phyloP scores from a whole-genome alignment of 2,329 filamentous ascomycete species.

The Trichoderma koningiopsis region DNA sequence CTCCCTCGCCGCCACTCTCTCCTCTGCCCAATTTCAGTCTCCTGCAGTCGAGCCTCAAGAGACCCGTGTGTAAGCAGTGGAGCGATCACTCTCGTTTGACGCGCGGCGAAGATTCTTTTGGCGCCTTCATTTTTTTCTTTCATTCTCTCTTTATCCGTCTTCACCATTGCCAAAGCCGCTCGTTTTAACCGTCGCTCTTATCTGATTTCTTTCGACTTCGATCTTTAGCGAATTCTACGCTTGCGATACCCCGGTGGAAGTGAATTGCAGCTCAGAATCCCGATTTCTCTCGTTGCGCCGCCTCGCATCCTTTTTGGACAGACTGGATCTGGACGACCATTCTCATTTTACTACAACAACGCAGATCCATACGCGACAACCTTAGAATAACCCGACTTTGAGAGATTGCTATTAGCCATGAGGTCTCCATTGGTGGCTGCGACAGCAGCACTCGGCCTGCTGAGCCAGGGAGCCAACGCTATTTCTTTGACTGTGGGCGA shows the following conservation, averaged over 20 bases:
- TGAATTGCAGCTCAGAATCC: background rate
- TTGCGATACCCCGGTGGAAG: slow-evolving; percentile 13
- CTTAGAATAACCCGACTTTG: background rate
- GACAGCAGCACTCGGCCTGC: slow-evolving; percentile 19
- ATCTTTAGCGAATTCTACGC: background rate
- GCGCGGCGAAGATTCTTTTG: slow-evolving; percentile 18
- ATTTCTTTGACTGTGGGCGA: slow-evolving; percentile 5
- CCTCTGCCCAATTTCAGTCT: slow-evolving; percentile 10
- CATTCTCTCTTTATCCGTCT: background rate
- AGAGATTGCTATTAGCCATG: background rate
- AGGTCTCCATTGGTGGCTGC: slow-evolving; percentile 16
- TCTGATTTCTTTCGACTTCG: slow-evolving; percentile 7
- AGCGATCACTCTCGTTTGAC: slow-evolving; percentile 22
- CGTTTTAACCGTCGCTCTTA: slow-evolving; percentile 6
- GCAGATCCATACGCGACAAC: background rate
- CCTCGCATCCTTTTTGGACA: slow-evolving; percentile 6
- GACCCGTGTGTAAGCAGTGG: slow-evolving; percentile 21
- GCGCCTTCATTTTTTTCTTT: background rate
- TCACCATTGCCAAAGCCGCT: slow-evolving; percentile 17
- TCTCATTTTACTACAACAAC: background rate
- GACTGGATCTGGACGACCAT: slow-evolving; percentile 23
- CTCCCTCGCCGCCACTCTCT: slow-evolving; percentile 17
- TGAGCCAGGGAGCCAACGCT: slow-evolving; percentile 19
- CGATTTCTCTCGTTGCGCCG: slow-evolving; percentile 1
- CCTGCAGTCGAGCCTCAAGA: slow-evolving; percentile 5